These are phyloP conservation scores for Trichophyton benhamiae DNA, from an alignment of 2,329 filamentous ascomycete genomes.

Conservation along the genomic window DNA sequence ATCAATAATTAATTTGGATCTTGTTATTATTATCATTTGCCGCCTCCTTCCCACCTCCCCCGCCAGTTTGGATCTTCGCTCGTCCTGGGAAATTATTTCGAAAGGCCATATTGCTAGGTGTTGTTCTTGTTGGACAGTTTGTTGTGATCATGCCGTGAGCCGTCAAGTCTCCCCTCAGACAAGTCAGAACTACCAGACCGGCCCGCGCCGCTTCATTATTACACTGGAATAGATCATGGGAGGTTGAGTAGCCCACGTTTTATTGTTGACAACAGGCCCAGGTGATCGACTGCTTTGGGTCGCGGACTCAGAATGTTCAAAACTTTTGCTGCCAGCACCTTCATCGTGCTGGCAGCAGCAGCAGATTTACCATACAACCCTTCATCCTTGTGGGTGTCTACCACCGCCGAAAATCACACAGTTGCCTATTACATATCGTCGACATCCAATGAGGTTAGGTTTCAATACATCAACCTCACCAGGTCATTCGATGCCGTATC, in stretches of 20 bases:
- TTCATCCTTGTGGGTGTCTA: constrained; percentile 12
- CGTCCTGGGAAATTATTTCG: not conserved
- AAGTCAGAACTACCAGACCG: not conserved
- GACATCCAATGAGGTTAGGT: constrained; percentile 8
- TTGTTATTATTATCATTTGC: not conserved
- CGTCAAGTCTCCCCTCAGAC: not conserved
- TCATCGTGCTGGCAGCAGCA: constrained; percentile 5
- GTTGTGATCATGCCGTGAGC: not conserved
- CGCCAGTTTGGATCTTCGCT: not conserved
- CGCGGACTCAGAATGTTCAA: constrained; percentile 9
- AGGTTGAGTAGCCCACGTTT: not conserved
- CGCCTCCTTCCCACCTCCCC: not conserved
- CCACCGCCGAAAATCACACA: constrained; percentile 4
- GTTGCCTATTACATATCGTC: constrained; percentile 11
- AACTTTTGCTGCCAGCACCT: not conserved
- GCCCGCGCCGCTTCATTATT: not conserved
- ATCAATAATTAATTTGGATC: not conserved
- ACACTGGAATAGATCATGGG: not conserved
- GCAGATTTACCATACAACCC: constrained; percentile 13
- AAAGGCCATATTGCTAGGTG: not conserved
- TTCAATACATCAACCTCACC: constrained; percentile 12
- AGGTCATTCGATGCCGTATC: constrained; percentile 13
- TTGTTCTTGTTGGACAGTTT: not conserved
- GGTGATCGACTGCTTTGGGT: not conserved
- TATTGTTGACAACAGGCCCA: not conserved